Evolutionary conservation across 768 basidiomycete genomes (phyloP), one percentile per base, ranked within the genome.

Genomic region (Tylopilus sp.): DNA sequence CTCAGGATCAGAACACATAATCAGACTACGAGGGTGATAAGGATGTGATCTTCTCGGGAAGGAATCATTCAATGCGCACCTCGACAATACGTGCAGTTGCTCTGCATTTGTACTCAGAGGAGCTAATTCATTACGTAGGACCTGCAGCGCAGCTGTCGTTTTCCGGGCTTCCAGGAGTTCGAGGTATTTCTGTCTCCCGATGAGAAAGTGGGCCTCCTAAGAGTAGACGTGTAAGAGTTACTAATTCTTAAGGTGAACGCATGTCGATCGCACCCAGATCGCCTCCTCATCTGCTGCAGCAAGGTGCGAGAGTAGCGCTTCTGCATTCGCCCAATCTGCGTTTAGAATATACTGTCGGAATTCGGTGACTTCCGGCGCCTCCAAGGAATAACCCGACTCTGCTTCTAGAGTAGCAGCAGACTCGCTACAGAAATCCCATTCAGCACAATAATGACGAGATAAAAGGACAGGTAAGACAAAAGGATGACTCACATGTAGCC

Each of bases 151-250:
- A 55, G 80, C 78, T 41, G 89, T 89, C 3, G 84, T 87, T 72
- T 86, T 84, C 62, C 81, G 82, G 5, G 82, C 79, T 64, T 98
- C 96, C 45, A 99, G 76, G 19, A 91, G 76, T 66, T 99, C 97
- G 37, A 98, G 78, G 71, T 97, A 99, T 73, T 97, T 95, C 80
- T 99, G 97, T 71, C 89, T 87, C 55, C 85, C 86, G 58, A 99
- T 90, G 55, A 95, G 75, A 71, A 95, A 97, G 55, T 77, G 84
- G 21, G 89, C 87, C 62, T 89, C 85, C 87, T 96, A 55, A 49
- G 55, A 61, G 53, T 56, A 55, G 54, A 55, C 43, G 53, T 34
- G 52, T 70, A 54, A 67, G 62, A 54, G 48, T 40, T 33, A 57
- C 50, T 24, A 38, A 55, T 26, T 26, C 42, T 26, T 42, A 43